Evolutionary conservation across 2,329 filamentous ascomycete genomes (phyloP), one percentile per base, ranked within the genome.

Genomic region (Pestalotiopsis sp.): DNA sequence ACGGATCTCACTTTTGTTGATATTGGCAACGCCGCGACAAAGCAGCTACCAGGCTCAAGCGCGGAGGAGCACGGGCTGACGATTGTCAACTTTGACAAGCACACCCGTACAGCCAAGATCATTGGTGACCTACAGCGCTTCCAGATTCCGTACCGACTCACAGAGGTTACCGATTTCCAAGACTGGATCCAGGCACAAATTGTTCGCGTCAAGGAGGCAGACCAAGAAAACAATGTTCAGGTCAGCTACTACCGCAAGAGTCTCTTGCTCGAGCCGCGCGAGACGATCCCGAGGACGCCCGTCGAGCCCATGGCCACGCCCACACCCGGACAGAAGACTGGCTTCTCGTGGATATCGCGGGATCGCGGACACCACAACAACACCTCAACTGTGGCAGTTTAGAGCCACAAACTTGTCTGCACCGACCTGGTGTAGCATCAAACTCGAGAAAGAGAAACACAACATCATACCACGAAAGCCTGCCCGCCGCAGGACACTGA

Each of bases 71-170:
- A 90, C 38, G 88, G 90, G 31, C 87, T 93, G 75, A 90, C 90
- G 0, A 93, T 98, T 39, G 94, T 99, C 85, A 99, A 99, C 82
- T 98, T 98, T 75, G 95, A 98, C 85, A 98, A 98, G 82, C 94
- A 98, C 79, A 92, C 91, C 75, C 93, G 94, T 74, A 98, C 95
- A 2, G 95, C 95, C 60, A 96, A 95, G 81, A 97, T 98, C 77
- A 97, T 99, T 75, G 93, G 93, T 71, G 95, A 98, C 75, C 88
- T 99, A 7, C 96, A 99, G 79, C 91, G 95, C 20, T 98, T 98
- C 83, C 96, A 99, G 81, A 93, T 97, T 23, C 94, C 95, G 0
- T 98, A 98, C 79, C 89, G 92, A 6, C 87, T 99, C 20, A 87
- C 88, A 1, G 92, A 96, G 76, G 85, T 98, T 3, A 90, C 93